Percentiles rank a stretch among this genome's conserved stretches.
Conservation (phyloP, 108 stramenopile species). For the Cyclostephanos tholiformis region DNA sequence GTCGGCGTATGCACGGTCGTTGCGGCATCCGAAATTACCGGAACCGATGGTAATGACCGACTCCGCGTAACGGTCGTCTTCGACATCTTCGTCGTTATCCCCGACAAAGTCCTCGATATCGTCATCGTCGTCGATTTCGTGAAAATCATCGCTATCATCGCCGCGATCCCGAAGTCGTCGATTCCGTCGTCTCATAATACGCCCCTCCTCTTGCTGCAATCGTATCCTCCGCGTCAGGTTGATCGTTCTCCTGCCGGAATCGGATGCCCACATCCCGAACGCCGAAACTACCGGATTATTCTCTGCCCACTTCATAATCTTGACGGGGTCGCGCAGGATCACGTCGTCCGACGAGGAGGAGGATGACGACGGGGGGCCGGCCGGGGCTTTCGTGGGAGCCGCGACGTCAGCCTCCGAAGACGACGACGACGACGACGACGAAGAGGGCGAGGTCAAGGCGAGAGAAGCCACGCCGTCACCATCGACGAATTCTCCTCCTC, state of each 20-base stretch:
- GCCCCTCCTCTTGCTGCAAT: no score
- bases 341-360: not conserved
- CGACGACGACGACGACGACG: no score
- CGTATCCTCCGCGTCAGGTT: not conserved
- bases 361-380: no score
- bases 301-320: slow-evolving; percentile 71
- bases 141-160: not conserved
- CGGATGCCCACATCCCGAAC: slow-evolving; percentile 47
- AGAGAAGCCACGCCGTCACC: no score
- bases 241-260: slow-evolving; percentile 34
- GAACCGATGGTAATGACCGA: not conserved
- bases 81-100: slow-evolving; percentile 2
- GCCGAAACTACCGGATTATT: slow-evolving; percentile 71
- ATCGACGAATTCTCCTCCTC: not conserved
- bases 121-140: slow-evolving; percentile 7
- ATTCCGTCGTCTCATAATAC: not conserved
- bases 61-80: not conserved
- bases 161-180: not conserved
- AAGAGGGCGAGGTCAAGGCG: no score
- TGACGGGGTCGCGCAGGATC: not conserved
- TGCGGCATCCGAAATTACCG: not conserved
- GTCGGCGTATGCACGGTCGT: not conserved
- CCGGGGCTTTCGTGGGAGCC: no score
- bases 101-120: not conserved
- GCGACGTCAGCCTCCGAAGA: no score